Base-by-base conservation (phyloP, 2,329 filamentous ascomycete genomes). In the Chrysoporthe deuterocubensis region DNA sequence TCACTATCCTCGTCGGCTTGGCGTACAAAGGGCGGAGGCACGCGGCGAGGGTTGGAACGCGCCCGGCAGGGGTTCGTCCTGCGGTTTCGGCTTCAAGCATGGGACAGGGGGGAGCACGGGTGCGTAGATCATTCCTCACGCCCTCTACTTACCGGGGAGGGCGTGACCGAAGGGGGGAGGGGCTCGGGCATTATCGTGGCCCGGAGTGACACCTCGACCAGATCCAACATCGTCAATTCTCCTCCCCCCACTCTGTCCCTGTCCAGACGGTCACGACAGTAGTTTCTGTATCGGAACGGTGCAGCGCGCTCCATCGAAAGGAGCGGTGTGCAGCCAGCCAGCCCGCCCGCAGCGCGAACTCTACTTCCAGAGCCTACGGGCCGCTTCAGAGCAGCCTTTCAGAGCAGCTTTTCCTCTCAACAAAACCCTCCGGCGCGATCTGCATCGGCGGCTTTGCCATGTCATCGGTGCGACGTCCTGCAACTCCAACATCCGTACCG, bases 311-410 rank as follows among this genome's bases (percentile, higher is more conserved):
- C 26, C 50, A 54, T 54, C 11, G 26, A 6, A 58, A 58, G 56
- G 56, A 58, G 56, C 34, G 56, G 56, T 58, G 56, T 58, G 56
- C 56, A 58, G 18, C 54, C 37, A 32, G 40, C 37, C 8, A 18
- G 4, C 56, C n/a, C 18, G 7, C 6, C 34, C 34, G 34, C 34
- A 58, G 13, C 26, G 26, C 26, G 11, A 54, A 26, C 50, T 32
- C 26, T 26, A 26, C 26, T 26, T 26, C 26, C 26, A 26, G 26
- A 26, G 26, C 26, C 26, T 26, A 26, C 26, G 26, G 26, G 26
- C 34, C 34, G 34, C 2, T n/a, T 34, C 7, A 40, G n/a, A 37
- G 18, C 16, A 42, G 34, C 18, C 34, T 57, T 58, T 14, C 14
- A 13, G 34, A 40, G 16, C 5, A 58, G 26, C 14, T 0, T 52